These are phyloP conservation scores for Cerrena zonata DNA, from an alignment of 1,284 basidiomycete species.

Conservation along the genomic window DNA sequence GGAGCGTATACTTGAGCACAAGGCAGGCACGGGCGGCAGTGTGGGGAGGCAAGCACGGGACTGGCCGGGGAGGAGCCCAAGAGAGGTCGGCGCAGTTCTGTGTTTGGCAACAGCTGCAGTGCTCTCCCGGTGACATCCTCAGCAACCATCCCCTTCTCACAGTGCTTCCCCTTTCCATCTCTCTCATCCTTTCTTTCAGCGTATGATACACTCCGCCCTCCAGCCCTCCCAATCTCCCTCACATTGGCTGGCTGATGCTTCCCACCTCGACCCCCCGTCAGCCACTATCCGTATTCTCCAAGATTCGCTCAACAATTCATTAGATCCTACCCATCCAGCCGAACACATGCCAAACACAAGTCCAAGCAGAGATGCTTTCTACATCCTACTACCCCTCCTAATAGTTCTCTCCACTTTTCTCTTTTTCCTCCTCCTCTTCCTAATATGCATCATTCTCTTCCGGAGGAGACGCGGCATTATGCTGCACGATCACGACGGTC, in stretches of 20 bases:
- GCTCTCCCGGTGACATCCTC: background rate
- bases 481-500: slow-evolving; percentile 84
- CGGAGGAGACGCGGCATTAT: slow-evolving; percentile 76
- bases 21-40: background rate
- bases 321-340: slow-evolving; percentile 20
- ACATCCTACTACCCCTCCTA: slow-evolving; percentile 84
- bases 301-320: slow-evolving; percentile 21
- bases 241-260: too few relatives aligned
- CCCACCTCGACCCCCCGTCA: slow-evolving; percentile 10
- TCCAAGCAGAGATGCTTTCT: slow-evolving; percentile 46
- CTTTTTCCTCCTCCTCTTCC: slow-evolving; percentile 84
- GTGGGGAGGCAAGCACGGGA: background rate
- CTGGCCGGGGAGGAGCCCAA: background rate
- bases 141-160: background rate
- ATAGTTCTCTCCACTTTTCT: slow-evolving; percentile 90
- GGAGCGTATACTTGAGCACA: background rate
- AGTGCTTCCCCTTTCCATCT: slow-evolving; percentile 6
- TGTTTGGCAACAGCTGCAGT: background rate
- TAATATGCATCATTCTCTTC: slow-evolving; percentile 81
- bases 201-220: too few relatives aligned
- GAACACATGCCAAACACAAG: slow-evolving; percentile 16
- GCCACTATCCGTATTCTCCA: slow-evolving; percentile 21
- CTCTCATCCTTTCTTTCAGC: background rate
- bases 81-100: background rate
- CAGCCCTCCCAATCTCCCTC: too few relatives aligned